phyloP scores from a whole-genome alignment of 805 yeast genomes.

The Saturnispora serradocipensis region DNA sequence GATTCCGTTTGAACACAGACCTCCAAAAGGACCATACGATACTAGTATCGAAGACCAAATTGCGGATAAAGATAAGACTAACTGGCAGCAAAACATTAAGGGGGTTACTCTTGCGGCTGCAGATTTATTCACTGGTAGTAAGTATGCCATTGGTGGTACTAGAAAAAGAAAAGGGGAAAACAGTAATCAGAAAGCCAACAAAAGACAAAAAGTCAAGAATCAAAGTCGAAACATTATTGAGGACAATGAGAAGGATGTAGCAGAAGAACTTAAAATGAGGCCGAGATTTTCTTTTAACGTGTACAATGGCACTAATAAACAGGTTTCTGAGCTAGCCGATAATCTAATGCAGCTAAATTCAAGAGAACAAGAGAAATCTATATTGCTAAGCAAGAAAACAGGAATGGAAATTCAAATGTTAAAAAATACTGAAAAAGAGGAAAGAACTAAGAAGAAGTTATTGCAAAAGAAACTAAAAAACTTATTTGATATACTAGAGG shows the following conservation, averaged over 20 bases:
- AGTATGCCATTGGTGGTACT: constrained; percentile 1
- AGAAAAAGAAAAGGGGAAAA: neutral
- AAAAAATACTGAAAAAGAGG: neutral
- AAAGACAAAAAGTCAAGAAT: neutral
- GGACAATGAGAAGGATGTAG: neutral
- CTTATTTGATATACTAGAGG: neutral
- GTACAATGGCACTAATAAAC: neutral
- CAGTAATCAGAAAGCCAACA: neutral
- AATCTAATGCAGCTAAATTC: neutral
- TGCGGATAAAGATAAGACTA: constrained; percentile 30
- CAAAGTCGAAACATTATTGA: neutral
- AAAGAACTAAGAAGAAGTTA: neutral
- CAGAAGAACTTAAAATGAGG: constrained; percentile 1
- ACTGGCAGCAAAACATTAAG: constrained; percentile 31
- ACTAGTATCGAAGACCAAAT: constrained; percentile 45
- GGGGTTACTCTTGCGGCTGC: constrained; percentile 1
- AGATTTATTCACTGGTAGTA: constrained; percentile 5
- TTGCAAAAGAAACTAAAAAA: neutral
- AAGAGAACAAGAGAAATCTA: neutral
- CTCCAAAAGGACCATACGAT: constrained; percentile 62
- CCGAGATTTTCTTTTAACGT: neutral
- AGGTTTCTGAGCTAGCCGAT: neutral
- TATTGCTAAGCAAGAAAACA: neutral
- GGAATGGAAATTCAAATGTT: neutral
- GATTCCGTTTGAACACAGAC: constrained; percentile 67